Percentiles rank a stretch among this genome's conserved stretches.
Conservation (phyloP, 2,329 filamentous ascomycete genomes). For the Cordyceps javanica region DNA sequence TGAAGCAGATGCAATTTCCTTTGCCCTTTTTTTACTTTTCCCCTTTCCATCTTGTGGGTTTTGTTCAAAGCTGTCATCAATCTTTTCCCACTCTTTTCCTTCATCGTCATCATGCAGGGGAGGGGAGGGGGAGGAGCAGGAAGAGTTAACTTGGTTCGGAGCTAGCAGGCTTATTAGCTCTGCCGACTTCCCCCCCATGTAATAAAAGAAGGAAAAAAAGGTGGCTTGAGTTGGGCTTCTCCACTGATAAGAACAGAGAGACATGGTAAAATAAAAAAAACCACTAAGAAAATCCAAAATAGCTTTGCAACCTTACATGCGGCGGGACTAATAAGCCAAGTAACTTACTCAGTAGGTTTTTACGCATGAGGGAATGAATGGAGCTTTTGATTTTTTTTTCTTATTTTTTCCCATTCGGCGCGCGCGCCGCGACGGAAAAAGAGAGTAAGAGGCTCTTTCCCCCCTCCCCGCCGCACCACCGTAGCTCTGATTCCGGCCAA, state of each 20-base stretch:
- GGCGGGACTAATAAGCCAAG: no score
- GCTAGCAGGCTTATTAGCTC: not conserved
- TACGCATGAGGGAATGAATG: not conserved
- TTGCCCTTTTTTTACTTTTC: no score
- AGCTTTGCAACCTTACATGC: not conserved
- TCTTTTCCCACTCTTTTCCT: not conserved
- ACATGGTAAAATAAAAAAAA: not conserved
- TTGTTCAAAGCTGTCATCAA: not conserved
- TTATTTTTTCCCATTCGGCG: not conserved
- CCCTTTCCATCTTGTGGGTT: not conserved
- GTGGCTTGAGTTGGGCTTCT: not conserved
- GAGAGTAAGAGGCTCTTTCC: not conserved
- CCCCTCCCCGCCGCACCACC: no score
- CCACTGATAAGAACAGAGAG: constrained; percentile 6
- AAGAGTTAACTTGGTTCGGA: not conserved
- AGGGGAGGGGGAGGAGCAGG: not conserved
- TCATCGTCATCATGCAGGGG: constrained; percentile 8
- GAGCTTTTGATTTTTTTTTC: not conserved
- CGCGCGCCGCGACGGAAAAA: no score
- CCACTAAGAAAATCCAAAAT: no score
- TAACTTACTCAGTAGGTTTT: no score
- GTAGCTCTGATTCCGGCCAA: not conserved
- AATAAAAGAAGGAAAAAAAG: not conserved
- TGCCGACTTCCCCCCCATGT: not conserved
- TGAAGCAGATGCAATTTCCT: no score